Conservation (phyloP, 345 rosid genomes). For the Citrus maxima region DNA sequence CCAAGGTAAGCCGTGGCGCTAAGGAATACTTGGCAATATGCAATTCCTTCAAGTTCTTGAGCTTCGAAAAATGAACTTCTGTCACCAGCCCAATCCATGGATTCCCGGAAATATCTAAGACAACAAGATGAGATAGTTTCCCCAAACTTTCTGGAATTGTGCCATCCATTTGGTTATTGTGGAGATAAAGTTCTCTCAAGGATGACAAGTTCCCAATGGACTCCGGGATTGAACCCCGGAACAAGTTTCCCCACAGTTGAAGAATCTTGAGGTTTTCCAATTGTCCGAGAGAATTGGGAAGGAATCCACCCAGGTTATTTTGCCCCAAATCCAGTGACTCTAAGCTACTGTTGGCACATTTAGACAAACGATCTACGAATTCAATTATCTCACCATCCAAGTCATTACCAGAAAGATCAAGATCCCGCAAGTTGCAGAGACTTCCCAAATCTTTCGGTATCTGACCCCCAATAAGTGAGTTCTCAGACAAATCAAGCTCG, state of each 20-base stretch:
- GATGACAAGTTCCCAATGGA: constrained; percentile 20
- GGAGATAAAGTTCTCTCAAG: constrained; percentile 4
- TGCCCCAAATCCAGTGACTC: constrained; percentile 19
- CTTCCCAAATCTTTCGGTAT: constrained; percentile 2
- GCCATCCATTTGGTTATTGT: constrained; percentile 11
- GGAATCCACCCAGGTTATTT: constrained; percentile 16
- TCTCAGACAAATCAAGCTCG: constrained; percentile 9
- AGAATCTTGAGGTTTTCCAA: not conserved
- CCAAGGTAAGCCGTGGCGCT: not conserved
- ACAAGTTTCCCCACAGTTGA: not conserved
- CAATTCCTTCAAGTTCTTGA: constrained; percentile 15
- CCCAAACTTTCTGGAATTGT: constrained; percentile 14
- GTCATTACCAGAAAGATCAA: constrained; percentile 14
- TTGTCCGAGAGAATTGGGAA: constrained; percentile 14
- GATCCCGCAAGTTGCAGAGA: constrained; percentile 10
- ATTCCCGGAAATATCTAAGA: constrained; percentile 10
- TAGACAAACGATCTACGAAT: not conserved
- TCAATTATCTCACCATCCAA: constrained; percentile 11
- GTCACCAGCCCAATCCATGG: constrained; percentile 11
- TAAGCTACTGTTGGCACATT: constrained; percentile 17
- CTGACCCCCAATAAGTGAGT: not conserved
- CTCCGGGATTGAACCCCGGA: constrained; percentile 18
- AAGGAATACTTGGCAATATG: not conserved
- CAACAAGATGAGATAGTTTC: constrained; percentile 1
- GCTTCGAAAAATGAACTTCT: constrained; percentile 22